Evolutionary conservation across 768 basidiomycete species (phyloP).

Genomic region (Agaricus subrufescens): DNA sequence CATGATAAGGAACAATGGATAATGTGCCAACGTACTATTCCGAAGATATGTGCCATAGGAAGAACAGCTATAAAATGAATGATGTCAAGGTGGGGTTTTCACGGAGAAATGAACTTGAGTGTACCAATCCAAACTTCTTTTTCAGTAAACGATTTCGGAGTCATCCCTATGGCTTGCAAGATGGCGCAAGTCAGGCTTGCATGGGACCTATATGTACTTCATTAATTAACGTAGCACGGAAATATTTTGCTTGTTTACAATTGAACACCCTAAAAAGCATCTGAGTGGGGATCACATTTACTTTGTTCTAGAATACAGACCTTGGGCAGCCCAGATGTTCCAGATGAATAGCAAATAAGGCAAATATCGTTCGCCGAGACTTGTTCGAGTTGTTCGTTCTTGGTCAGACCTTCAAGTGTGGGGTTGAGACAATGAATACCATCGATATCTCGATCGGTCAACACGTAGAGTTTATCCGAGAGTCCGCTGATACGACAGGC

Average conservation of each 20-base stretch:
- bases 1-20: background rate
- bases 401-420: background rate
- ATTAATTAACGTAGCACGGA: background rate
- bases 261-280: background rate
- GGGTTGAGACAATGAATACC: background rate
- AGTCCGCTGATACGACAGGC: background rate
- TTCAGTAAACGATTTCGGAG: background rate
- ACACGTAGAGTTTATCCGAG: background rate
- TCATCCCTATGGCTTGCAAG: slow-evolving; percentile 3
- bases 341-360: slow-evolving; percentile 1
- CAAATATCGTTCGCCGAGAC: background rate
- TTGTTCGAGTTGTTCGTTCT: background rate
- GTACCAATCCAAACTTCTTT: slow-evolving; percentile 2
- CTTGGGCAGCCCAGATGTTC: slow-evolving; percentile 1
- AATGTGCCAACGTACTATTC: background rate
- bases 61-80: background rate
- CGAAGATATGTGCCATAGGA: slow-evolving; percentile 4
- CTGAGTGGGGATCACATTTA: background rate
- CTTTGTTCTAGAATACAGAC: background rate
- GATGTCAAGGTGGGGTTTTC: background rate
- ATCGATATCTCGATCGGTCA: background rate
- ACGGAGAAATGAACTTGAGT: background rate
- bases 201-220: background rate
- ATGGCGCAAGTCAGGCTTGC: background rate
- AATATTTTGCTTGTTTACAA: background rate